Base-by-base conservation (phyloP, 768 basidiomycete species). In the Boletellus sp. region DNA sequence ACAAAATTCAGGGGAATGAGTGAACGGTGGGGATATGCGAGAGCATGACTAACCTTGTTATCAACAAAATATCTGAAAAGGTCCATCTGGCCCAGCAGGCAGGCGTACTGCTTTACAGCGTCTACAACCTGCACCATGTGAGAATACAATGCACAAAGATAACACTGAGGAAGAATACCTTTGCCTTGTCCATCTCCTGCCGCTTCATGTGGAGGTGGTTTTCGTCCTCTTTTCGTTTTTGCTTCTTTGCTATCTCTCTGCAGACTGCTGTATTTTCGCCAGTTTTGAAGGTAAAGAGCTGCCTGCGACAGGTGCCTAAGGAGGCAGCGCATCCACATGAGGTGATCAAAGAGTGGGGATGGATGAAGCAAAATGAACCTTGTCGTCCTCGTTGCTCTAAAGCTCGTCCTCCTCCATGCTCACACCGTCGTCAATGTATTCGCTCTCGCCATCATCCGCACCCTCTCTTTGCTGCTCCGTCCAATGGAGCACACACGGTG, bases 61-160 rank as follows among this genome's bases (percentile, higher is more conserved):
- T 97, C 93, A 7, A 97, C 90, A 64, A 98, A 98, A 68, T 98
- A 95, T 59, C 93, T 92, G 77, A 99, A 99, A 17, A 98, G 77
- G 57, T 98, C 96, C 0, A 95, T 98, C 67, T 99, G 94, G 8
- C 96, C 96, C 2, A 99, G 79, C n/a, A 98, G 81, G 69, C 97
- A 98, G 2, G 90, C 90, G 65, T 97, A 98, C 16, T 94, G 86
- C 67, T 98, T 98, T 53, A 97, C 90, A 10, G 94, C 91, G 63
- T 97, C 94, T 17, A 90, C 73, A 35, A 94, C 79, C 92, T 97
- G 56, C 19, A 46, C 39, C 33, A 16, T 40, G 59, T 53, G 61
- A 54, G 42, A 45, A 49, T 39, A 52, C 28, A 12, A 45, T 11
- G 9, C 9, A 31, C 15, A 26, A 28, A 35, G 17, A 34, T 31